Evolutionary conservation across 805 yeast genomes (phyloP), one percentile per base, ranked within the genome.

Genomic region (Ogataea degrootiae): DNA sequence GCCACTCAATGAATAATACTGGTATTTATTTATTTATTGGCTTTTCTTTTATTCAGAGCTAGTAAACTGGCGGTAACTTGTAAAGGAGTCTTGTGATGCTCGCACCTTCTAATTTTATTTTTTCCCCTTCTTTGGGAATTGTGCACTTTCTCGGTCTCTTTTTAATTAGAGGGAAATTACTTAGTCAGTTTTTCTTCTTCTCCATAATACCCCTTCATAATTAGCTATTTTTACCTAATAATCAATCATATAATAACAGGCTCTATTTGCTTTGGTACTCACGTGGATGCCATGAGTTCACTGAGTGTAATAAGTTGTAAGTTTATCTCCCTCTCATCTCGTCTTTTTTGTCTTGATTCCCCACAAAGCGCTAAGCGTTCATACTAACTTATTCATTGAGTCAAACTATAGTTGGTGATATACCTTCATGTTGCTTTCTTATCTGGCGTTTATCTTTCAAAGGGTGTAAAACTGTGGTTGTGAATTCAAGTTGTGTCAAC

Each of bases 371-470:
- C 17, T 36, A 42, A 42, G 19, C 12, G 15, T 17, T 21, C 36
- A n/a, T 16, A 26, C 34, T 35, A 16, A 42, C 44, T 22, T 17
- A 3, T 22, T 8, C 19, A 7, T 15, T 26, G 8, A 16, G 3
- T 26, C 31, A 6, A 9, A 33, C 6, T 39, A 5, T 22, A 65
- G 68, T 61, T 47, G 69, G 69, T 3, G 66, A 64, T 42, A 40
- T 65, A 5, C 59, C 68, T 2, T 51, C 61, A 15, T 57, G 67
- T 36, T 44, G 57, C 23, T 63, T 60, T 47, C 42, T 65, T 7
- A 46, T 62, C 6, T 65, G 68, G 68, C 56, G 65, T 37, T 43
- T 65, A 31, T 56, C 66, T 0, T 44, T 47, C 17, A 51, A 39
- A 1, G 39, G 50, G 1, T 58, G 57, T 34, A 21, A 41, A 2